These are phyloP conservation scores for Buddleja alternifolia DNA, from an alignment of 257 asterid genomes.

Conservation along the genomic window DNA sequence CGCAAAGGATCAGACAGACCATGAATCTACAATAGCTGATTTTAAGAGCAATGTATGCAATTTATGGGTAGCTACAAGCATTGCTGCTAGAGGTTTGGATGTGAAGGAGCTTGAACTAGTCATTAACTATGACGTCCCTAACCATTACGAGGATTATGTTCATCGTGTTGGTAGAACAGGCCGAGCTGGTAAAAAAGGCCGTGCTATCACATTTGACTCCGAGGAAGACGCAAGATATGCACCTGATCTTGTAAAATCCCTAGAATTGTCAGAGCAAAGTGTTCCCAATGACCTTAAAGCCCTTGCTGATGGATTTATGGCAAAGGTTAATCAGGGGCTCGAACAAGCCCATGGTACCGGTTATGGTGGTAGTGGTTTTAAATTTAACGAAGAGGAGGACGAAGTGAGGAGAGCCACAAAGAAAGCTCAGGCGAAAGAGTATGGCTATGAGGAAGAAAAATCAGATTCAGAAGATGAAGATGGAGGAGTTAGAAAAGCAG, in stretches of 20 bases:
- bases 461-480: conserved; percentile 92
- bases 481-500: conserved; percentile 73
- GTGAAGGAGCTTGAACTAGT: conserved; percentile 92
- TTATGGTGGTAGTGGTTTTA: conserved; percentile 89
- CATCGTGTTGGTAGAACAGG: conserved; percentile 97
- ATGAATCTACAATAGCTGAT: conserved; percentile 83
- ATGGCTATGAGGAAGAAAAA: conserved; percentile 87
- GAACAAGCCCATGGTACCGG: conserved; percentile 93
- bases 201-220: conserved; percentile 78
- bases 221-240: conserved; percentile 88
- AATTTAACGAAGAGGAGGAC: conserved; percentile 90
- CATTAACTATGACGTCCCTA: conserved; percentile 79
- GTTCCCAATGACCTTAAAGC: conserved; percentile 83
- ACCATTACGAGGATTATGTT: conserved; percentile 92
- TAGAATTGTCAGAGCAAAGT: conserved; percentile 80
- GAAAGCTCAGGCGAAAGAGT: conserved; percentile 92
- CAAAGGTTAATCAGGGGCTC: conserved; percentile 84
- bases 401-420: conserved; percentile 85
- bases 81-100: conserved; percentile 93
- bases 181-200: conserved; percentile 89
- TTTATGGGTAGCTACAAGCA: conserved; percentile 77
- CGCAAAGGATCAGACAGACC: conserved; percentile 91
- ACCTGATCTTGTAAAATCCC: conserved; percentile 80
- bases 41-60: conserved; percentile 81
- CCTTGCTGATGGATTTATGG: conserved; percentile 75